Conservation (phyloP, 306 rosid species). For the Potentilla sterilis region DNA sequence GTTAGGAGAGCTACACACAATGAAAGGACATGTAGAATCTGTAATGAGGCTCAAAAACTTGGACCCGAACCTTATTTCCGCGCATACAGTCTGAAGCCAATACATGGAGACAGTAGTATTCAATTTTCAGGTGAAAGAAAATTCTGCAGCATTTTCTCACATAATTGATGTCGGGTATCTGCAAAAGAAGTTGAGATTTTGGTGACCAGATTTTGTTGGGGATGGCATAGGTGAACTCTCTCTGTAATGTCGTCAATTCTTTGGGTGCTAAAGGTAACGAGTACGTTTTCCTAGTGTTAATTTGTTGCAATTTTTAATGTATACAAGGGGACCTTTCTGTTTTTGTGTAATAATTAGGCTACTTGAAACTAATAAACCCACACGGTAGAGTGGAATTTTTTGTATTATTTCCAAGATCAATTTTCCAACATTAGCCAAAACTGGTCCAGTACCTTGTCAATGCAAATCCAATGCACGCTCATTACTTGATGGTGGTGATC, state of each 20-base stretch:
- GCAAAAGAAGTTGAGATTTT: slow-evolving; percentile 9
- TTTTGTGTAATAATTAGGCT: slow-evolving; percentile 21
- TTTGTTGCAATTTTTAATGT: slow-evolving; percentile 8
- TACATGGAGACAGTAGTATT: slow-evolving; percentile 6
- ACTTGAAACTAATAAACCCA: slow-evolving; percentile 11
- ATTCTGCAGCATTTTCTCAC: slow-evolving; percentile 27
- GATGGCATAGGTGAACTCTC: slow-evolving; percentile 15
- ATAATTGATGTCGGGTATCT: slow-evolving; percentile 19
- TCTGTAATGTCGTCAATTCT: slow-evolving; percentile 18
- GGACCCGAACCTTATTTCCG: slow-evolving; percentile 42
- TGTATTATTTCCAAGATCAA: neutral
- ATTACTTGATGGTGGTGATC: neutral
- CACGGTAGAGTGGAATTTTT: slow-evolving; percentile 6
- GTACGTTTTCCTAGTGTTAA: neutral
- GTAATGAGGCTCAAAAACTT: slow-evolving; percentile 67
- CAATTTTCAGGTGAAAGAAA: slow-evolving; percentile 14
- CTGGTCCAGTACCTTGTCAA: neutral
- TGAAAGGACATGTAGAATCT: slow-evolving; percentile 77
- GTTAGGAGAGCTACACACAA: slow-evolving; percentile 66
- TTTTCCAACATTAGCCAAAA: neutral
- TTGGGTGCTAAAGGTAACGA: slow-evolving; percentile 10
- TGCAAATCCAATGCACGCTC: neutral
- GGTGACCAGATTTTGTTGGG: slow-evolving; percentile 16
- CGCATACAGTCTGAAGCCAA: slow-evolving; percentile 58
- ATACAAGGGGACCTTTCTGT: slow-evolving; percentile 9